A percentile compares a stretch with the other conserved stretches of the same genome.
These are phyloP conservation scores for Huiozyma naganishii DNA, from an alignment of 805 yeast genomes.

Conservation along the genomic window DNA sequence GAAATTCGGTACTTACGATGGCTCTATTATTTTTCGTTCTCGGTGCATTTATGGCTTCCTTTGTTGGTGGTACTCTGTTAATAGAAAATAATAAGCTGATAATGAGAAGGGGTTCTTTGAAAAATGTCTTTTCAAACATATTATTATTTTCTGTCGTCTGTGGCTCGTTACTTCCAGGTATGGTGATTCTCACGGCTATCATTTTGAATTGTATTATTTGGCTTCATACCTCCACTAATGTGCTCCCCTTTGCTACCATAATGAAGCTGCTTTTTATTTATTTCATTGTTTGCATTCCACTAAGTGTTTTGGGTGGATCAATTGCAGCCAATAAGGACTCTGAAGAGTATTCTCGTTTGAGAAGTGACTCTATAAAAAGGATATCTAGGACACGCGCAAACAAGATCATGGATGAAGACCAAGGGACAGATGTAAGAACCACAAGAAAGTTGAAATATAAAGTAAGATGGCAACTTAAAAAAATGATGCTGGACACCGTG, in stretches of 20 bases:
- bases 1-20: slow-evolving; percentile 56
- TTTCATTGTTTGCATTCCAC: slow-evolving; percentile 59
- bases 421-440: neutral
- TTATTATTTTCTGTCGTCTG: slow-evolving; percentile 31
- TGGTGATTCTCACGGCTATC: slow-evolving; percentile 39
- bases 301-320: slow-evolving; percentile 62
- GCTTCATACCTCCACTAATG: slow-evolving; percentile 64
- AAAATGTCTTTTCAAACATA: neutral
- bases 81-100: slow-evolving; percentile 3
- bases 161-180: slow-evolving; percentile 39
- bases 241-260: slow-evolving; percentile 71
- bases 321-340: slow-evolving; percentile 7
- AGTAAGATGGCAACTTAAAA: neutral
- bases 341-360: slow-evolving; percentile 1
- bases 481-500: slow-evolving; percentile 2
- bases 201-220: slow-evolving; percentile 59
- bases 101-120: slow-evolving; percentile 2
- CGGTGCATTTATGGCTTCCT: slow-evolving; percentile 71
- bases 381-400: neutral
- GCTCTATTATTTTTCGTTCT: slow-evolving; percentile 49
- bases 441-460: neutral
- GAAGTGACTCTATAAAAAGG: slow-evolving; percentile 3
- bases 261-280: slow-evolving; percentile 48
- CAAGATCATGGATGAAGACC: neutral
- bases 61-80: slow-evolving; percentile 47